Evolutionary conservation across 1,284 basidiomycete species (phyloP).

Genomic region (Tetrapyrgos nigripes): DNA sequence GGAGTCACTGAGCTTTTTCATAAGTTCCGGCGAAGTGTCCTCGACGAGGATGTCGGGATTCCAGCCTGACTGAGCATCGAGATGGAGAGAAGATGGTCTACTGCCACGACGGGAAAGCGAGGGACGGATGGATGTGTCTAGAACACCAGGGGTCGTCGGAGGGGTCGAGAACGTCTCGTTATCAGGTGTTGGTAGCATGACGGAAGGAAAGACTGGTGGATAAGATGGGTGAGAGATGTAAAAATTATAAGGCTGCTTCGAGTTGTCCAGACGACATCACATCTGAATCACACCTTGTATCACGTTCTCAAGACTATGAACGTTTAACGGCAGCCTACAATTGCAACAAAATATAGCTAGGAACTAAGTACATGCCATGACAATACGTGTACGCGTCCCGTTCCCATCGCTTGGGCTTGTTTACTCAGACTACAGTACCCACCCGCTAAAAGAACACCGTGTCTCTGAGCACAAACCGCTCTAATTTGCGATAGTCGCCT

Average conservation of each 20-base stretch:
- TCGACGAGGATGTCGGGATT: constrained; percentile 55
- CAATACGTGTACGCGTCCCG: neutral
- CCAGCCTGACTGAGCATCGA: constrained; percentile 52
- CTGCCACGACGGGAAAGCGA: constrained; percentile 56
- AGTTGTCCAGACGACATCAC: constrained; percentile 10
- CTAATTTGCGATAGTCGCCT: constrained; percentile 66
- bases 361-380: neutral
- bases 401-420: neutral
- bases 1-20: constrained; percentile 30
- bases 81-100: constrained; percentile 54
- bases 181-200: constrained; percentile 43
- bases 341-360: neutral
- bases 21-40: constrained; percentile 43
- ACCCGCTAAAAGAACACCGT: constrained; percentile 68
- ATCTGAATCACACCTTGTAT: neutral
- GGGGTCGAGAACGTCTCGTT: constrained; percentile 68
- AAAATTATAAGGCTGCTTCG: neutral
- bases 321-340: neutral
- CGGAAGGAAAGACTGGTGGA: neutral
- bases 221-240: neutral
- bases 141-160: constrained; percentile 55
- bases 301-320: neutral
- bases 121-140: constrained; percentile 41
- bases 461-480: constrained; percentile 65
- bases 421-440: neutral